Base-by-base conservation (phyloP, 306 rosid genomes). In the Dalbergia cultrata region DNA sequence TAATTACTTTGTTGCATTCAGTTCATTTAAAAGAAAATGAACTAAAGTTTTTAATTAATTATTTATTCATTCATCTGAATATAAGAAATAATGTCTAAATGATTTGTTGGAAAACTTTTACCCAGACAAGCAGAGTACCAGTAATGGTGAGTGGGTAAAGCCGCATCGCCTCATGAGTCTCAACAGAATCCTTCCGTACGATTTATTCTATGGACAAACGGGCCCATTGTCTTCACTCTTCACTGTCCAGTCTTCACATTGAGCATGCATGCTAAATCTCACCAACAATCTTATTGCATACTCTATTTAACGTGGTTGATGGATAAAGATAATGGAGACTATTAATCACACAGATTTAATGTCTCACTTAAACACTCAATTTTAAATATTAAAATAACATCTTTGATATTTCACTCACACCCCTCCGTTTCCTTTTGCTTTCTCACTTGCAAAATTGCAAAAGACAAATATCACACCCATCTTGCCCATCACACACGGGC, bases 391-490 rank as follows among this genome's bases (percentile, higher is more conserved):
- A 26, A 26, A 26, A 26, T 26, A 1, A 26, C 3, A 0, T 26
- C 2, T 26, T 26, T 26, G 3, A 26, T 21, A 14, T 43, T 45
- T 13, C 43, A 7, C 69, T 9, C 34, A 3, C 22, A 4, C 18
- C 22, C 9, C 37, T 19, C 62, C 53, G 14, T 50, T 13, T 50
- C 19, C 17, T 5, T 50, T 50, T 4, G 3, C 14, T 2, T 3
- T 2, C 10, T 43, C 52, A 11, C 49, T 53, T 67, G 6, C 75
- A 58, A 69, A 68, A 57, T 53, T 67, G 6, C 75, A 58, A 69
- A 68, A 57, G 61, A 78, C 70, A 69, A 78, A 78, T 57, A 63
- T 18, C 14, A n/a, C 37, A 26, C 44, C 70, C 70, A 26, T 54
- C 18, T 5, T 45, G 1, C 70, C 31, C 31, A 17, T 73, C 72